phyloP scores from a whole-genome alignment of 2,329 filamentous ascomycete species.

The Chrysoporthe austroafricana region DNA sequence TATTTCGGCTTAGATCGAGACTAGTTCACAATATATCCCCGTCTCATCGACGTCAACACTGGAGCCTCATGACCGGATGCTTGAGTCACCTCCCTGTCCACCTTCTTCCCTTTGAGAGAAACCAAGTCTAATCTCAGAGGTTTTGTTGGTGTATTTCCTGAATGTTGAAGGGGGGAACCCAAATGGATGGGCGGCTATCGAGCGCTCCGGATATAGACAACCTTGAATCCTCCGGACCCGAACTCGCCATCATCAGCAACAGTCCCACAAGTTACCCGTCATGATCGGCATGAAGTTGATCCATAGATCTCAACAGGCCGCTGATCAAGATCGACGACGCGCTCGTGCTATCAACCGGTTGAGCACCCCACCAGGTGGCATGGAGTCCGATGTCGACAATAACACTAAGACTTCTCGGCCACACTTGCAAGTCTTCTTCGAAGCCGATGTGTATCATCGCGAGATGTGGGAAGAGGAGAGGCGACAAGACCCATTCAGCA shows the following conservation, averaged over 20 bases:
- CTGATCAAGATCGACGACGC: background rate
- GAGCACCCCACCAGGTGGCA: background rate
- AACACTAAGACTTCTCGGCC: background rate
- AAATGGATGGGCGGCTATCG: background rate
- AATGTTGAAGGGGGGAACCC: background rate
- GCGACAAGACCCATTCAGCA: too few species aligned
- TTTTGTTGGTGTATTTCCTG: background rate
- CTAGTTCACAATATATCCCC: slow-evolving; percentile 2
- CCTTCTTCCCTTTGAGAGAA: background rate
- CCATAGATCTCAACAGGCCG: background rate
- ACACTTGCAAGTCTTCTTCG: background rate
- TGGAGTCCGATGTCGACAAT: background rate
- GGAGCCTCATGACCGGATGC: slow-evolving; percentile 15
- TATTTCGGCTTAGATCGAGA: background rate
- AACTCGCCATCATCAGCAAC: background rate
- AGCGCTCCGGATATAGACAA: background rate
- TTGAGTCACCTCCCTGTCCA: background rate
- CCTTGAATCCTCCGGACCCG: background rate
- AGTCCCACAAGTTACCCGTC: background rate
- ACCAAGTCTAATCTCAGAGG: background rate
- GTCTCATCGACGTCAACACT: slow-evolving; percentile 11
- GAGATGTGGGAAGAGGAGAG: background rate
- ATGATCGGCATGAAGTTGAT: background rate
- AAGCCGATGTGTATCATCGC: background rate
- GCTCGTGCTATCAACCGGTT: background rate